Conservation (phyloP, 2,329 filamentous ascomycete species). For the Periconia digitata region DNA sequence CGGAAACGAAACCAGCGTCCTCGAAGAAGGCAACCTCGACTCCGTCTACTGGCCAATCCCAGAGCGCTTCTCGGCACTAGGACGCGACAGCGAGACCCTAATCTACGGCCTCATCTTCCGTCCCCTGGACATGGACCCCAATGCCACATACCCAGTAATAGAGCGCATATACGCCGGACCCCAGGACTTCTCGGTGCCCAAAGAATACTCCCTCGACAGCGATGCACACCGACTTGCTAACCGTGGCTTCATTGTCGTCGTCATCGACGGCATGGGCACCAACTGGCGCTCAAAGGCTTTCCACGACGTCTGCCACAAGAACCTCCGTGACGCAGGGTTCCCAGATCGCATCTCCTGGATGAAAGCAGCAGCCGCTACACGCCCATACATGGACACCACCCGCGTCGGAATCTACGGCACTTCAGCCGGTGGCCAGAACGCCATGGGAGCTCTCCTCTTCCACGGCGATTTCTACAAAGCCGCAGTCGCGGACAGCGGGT, state of each 20-base stretch:
- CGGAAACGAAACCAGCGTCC: constrained; percentile 16
- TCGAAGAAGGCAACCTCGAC: constrained; percentile 20
- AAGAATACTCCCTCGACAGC: constrained; percentile 15
- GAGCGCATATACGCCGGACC: constrained; percentile 32
- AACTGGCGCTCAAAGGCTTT: constrained; percentile 35
- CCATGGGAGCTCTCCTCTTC: constrained; percentile 28
- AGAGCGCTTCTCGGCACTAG: constrained; percentile 25
- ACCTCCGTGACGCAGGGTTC: constrained; percentile 31
- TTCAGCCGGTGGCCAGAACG: constrained; percentile 30
- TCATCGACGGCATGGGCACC: constrained; percentile 33
- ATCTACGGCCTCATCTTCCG: constrained; percentile 31
- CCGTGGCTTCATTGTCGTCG: constrained; percentile 27
- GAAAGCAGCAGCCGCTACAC: constrained; percentile 22
- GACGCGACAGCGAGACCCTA: constrained; percentile 24
- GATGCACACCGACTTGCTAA: constrained; percentile 21
- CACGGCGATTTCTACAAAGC: constrained; percentile 32
- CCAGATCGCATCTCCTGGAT: constrained; percentile 33
- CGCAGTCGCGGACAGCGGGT: constrained; percentile 27
- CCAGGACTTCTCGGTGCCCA: constrained; percentile 25
- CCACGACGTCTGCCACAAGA: constrained; percentile 28
- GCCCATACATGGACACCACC: constrained; percentile 27
- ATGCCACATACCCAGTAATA: constrained; percentile 28
- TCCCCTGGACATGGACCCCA: constrained; percentile 23
- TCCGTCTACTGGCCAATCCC: constrained; percentile 18
- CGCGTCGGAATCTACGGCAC: constrained; percentile 23